Evolutionary conservation across 192 early-diverging fungal species (phyloP), one percentile per base, ranked within the genome.

Genomic region (Umbelopsis sp.): DNA sequence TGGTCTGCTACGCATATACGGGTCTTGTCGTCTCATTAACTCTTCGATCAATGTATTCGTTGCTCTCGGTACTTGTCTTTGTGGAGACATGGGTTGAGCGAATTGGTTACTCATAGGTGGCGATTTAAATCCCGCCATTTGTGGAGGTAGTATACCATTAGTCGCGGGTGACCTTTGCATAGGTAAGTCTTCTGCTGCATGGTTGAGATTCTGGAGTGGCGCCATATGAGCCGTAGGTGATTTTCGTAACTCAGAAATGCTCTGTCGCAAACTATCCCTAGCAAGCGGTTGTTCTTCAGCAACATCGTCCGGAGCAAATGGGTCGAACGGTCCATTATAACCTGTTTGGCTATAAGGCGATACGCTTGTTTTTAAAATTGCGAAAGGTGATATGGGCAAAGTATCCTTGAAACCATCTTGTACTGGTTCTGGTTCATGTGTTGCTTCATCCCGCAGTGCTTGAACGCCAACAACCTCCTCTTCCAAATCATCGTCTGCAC

Each of bases 401-500:
- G 55, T 18, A 35, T 61, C 55, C 30, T 61, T 61, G 11, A 35
- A 1, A 33, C 11, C 4, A 18, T 61, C 55, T 2, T 25, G 27
- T 33, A 16, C 27, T 13, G 55, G 30, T 35, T 61, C 55, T 61
- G 6, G 10, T 4, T 25, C 55, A 0, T 22, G 55, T 12, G 30
- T 3, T n/a, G 55, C 9, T 13, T 61, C 55, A 35, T 61, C 55
- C 12, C 55, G 25, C 27, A 61, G 15, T 1, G 55, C 55, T 7
- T 61, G 25, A 18, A 61, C 33, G 16, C 55, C 55, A 33, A 61
- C 55, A 18, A 61, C 55, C 33, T 61, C 55, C 18, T 61, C 55
- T 61, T 61, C 55, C 15, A 61, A 12, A 35, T 35, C 55, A 27
- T 61, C 27, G 3, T 25, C 55, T 27, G 27, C 30, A 15, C 33